Percentiles rank a stretch among this genome's conserved stretches.
Conservation (phyloP, 2,329 filamentous ascomycete genomes). For the Elsinoe necatrix region DNA sequence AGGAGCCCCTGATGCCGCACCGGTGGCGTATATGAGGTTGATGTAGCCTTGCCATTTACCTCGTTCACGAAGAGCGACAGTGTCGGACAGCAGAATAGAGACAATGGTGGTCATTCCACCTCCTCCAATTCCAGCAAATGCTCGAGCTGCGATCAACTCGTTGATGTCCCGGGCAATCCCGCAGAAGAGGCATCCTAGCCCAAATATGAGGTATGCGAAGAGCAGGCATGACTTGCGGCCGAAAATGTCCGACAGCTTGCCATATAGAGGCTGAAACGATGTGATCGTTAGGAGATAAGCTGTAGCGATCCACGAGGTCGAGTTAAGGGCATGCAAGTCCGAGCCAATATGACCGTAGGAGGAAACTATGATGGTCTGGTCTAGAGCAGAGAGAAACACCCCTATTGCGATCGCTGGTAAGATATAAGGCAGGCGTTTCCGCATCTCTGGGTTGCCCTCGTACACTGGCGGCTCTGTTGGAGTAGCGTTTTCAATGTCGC, state of each 20-base stretch:
- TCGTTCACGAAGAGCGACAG: slow-evolving; percentile 59
- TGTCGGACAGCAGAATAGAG: slow-evolving; percentile 61
- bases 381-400: slow-evolving; percentile 63
- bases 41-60: slow-evolving; percentile 67
- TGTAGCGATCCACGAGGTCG: slow-evolving; percentile 67
- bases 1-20: slow-evolving; percentile 61
- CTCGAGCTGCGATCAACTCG: slow-evolving; percentile 57
- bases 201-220: slow-evolving; percentile 57
- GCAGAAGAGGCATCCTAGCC: slow-evolving; percentile 55
- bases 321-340: slow-evolving; percentile 64
- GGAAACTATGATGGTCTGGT: slow-evolving; percentile 70
- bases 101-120: slow-evolving; percentile 65
- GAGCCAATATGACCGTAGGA: slow-evolving; percentile 71
- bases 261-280: slow-evolving; percentile 66
- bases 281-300: slow-evolving; percentile 66
- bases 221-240: slow-evolving; percentile 59
- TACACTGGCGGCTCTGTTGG: slow-evolving; percentile 17
- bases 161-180: slow-evolving; percentile 55
- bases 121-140: slow-evolving; percentile 57
- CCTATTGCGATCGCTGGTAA: slow-evolving; percentile 55
- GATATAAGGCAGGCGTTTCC: slow-evolving; percentile 47
- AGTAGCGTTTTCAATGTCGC: background rate
- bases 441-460: slow-evolving; percentile 40
- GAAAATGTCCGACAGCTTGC: slow-evolving; percentile 63
- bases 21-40: slow-evolving; percentile 63